Evolutionary conservation across 495 filamentous ascomycete species (phyloP), one percentile per base, ranked within the genome.

Genomic region (Beverwykella pulmonaria): DNA sequence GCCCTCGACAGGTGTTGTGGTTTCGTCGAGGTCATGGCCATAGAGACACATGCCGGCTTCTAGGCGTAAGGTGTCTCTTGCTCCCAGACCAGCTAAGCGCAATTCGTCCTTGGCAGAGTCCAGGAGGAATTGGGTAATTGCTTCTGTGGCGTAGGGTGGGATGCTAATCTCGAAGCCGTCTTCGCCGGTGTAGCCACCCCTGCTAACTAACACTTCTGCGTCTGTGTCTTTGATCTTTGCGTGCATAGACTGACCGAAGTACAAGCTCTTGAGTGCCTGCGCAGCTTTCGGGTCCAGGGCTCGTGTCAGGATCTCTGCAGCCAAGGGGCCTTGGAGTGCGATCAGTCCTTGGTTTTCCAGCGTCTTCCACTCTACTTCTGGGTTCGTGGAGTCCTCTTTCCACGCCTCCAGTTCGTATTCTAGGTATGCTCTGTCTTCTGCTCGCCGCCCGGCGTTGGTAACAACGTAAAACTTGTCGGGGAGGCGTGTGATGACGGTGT

Each of bases 11-110:
- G 95, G 94, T 4, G 95, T 96, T 22, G 89, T 96, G 2, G 81
- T 80, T 63, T 96, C 95, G 73, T 95, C 86, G 48, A 98, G 84
- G 78, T 98, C 94, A 75, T 97, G 92, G n/a, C 94, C 94, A 80
- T 98, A 98, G 25, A 98, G 85, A 77, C 92, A 98, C 93, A 98
- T 93, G 53, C 94, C 94, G 0, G 95, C 94, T 78, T 98, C 94
- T 9, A 98, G 86, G 19, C 94, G 86, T 64, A 98, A 84, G 69
- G 88, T 94, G 76, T 98, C 95, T 61, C 94, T 84, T 5, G 94
- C 92, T 3, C 92, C 94, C 0, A 98, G 82, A 14, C 94, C 94
- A 23, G 93, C 92, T 8, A 97, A 79, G 62, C 87, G 88, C 17
- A 96, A 77, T 61, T 81, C 81, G 48, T 90, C 86, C 19, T 80